phyloP scores from a whole-genome alignment of 805 yeast genomes.

The Candida nanaspora region DNA sequence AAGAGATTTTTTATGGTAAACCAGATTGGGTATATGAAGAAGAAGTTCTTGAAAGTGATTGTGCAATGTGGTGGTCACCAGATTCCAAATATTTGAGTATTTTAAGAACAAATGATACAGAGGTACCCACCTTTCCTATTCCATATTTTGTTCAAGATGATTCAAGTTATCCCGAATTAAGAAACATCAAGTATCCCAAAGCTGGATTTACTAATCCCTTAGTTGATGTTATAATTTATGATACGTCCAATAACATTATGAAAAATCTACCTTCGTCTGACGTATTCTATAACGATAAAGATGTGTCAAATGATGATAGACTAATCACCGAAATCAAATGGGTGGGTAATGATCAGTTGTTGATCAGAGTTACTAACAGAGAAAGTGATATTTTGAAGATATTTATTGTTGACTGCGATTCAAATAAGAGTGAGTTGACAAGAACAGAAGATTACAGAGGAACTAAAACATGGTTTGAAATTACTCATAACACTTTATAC shows the following conservation, averaged over 20 bases:
- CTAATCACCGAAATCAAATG: constrained; percentile 65
- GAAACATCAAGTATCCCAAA: constrained; percentile 70
- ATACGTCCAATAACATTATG: constrained; percentile 20
- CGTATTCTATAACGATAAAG: constrained; percentile 34
- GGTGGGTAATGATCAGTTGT: constrained; percentile 49
- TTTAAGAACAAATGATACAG: constrained; percentile 63
- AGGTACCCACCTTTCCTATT: constrained; percentile 64
- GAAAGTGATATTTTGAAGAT: constrained; percentile 60
- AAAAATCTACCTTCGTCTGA: constrained; percentile 17
- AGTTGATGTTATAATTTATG: constrained; percentile 47
- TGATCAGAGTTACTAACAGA: constrained; percentile 57
- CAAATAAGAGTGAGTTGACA: constrained; percentile 28
- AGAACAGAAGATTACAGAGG: constrained; percentile 37
- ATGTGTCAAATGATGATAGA: constrained; percentile 33
- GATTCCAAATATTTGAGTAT: constrained; percentile 57
- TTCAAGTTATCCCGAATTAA: constrained; percentile 51
- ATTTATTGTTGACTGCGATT: constrained; percentile 41
- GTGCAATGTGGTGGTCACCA: constrained; percentile 86
- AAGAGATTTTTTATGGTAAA: constrained; percentile 70
- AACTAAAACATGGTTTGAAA: constrained; percentile 58
- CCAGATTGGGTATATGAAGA: constrained; percentile 97
- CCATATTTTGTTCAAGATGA: constrained; percentile 62
- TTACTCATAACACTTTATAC: constrained; percentile 53
- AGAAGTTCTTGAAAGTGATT: constrained; percentile 67
- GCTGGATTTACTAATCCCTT: constrained; percentile 73